Conservation (phyloP, 495 filamentous ascomycete genomes). For the Beverwykella pulmonaria region DNA sequence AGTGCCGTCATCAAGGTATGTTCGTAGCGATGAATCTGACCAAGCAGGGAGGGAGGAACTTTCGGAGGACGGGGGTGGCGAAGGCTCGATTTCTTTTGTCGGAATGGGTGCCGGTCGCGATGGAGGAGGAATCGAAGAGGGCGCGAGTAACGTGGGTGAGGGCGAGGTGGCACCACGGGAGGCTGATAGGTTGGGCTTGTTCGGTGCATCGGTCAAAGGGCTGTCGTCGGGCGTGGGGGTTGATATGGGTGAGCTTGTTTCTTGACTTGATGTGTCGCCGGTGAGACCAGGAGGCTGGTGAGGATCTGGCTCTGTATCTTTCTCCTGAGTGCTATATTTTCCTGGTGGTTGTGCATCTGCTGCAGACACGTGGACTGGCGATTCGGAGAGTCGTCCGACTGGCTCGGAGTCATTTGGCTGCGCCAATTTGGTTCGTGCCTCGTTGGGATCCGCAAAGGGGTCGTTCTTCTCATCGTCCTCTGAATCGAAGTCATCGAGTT, state of each 20-base stretch:
- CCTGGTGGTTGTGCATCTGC: slow-evolving; percentile 35
- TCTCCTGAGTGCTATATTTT: slow-evolving; percentile 17
- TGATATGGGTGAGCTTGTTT: slow-evolving; percentile 34
- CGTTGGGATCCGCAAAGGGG: slow-evolving; percentile 44
- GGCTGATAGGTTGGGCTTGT: slow-evolving; percentile 23
- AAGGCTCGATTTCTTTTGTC: slow-evolving; percentile 28
- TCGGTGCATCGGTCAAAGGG: slow-evolving; percentile 22
- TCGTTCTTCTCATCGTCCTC: slow-evolving; percentile 45
- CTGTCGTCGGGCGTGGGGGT: slow-evolving; percentile 35
- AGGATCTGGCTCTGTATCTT: slow-evolving; percentile 34
- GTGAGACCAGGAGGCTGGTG: slow-evolving; percentile 37
- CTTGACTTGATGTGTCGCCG: slow-evolving; percentile 36
- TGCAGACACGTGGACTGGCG: slow-evolving; percentile 70
- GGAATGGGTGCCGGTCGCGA: slow-evolving; percentile 36
- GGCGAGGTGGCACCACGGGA: slow-evolving; percentile 21
- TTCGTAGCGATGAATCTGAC: slow-evolving; percentile 81
- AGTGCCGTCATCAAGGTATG: slow-evolving; percentile 89
- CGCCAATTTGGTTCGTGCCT: slow-evolving; percentile 35
- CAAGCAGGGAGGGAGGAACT: slow-evolving; percentile 57
- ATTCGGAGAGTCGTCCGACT: slow-evolving; percentile 67
- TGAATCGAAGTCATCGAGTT: slow-evolving; percentile 54
- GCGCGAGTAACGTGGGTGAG: slow-evolving; percentile 23
- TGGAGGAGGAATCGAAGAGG: slow-evolving; percentile 21
- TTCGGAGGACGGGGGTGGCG: slow-evolving; percentile 31
- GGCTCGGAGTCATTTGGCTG: slow-evolving; percentile 26